Conservation (phyloP, 768 basidiomycete genomes). For the Tephrocybe rancida region DNA sequence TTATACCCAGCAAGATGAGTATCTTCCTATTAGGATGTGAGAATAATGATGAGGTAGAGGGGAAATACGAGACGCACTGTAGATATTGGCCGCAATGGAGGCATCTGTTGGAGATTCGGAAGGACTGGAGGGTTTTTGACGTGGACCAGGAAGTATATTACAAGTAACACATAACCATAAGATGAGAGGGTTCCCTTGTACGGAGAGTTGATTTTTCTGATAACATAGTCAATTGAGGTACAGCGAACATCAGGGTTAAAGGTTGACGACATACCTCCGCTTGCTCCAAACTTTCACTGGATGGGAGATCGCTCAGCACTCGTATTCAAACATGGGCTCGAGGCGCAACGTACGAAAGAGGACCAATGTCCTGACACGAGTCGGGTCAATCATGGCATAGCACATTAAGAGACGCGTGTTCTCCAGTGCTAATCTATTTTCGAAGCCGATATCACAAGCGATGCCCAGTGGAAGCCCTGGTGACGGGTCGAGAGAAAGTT, state of each 20-base stretch:
- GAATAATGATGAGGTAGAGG: constrained; percentile 4
- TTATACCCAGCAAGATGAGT: constrained; percentile 81
- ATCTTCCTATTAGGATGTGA: constrained; percentile 57
- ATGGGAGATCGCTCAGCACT: constrained; percentile 16
- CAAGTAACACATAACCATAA: constrained; percentile 96
- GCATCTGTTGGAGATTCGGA: constrained; percentile 95
- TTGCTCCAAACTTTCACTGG: constrained; percentile 99
- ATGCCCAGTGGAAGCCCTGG: constrained; percentile 84
- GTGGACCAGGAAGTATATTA: constrained; percentile 97
- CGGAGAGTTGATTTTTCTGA: constrained; percentile 96
- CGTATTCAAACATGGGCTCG: constrained; percentile 3
- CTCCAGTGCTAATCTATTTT: constrained; percentile 95
- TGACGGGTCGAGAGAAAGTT: constrained; percentile 89
- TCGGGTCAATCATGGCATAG: constrained; percentile 96
- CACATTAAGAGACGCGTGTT: constrained; percentile 96
- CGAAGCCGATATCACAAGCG: constrained; percentile 98
- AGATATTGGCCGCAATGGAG: constrained; percentile 84
- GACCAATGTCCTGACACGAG: constrained; percentile 90
- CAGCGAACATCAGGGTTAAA: not conserved
- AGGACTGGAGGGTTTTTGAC: constrained; percentile 97
- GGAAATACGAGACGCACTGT: constrained; percentile 45
- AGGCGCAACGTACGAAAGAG: constrained; percentile 80
- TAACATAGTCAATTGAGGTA: constrained; percentile 7
- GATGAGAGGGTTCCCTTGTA: constrained; percentile 96
- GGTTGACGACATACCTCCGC: constrained; percentile 58